Evolutionary conservation across 179 eudicot species (phyloP).

Genomic region (Beta corolliflora): DNA sequence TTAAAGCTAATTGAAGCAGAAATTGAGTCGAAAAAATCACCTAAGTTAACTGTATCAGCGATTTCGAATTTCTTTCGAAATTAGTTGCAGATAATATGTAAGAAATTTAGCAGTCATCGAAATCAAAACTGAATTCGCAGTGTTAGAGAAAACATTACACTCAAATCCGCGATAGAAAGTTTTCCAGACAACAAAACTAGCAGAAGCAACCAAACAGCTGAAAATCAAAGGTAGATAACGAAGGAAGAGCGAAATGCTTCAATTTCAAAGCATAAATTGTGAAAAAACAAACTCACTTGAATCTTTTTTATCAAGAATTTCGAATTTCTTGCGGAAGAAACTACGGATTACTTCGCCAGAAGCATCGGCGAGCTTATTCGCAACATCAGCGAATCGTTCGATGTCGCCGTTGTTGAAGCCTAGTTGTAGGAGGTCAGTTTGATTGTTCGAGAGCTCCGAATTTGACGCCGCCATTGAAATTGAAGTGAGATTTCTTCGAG

Average conservation of each 20-base stretch:
- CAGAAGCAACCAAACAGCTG: background rate
- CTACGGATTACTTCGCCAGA: slow-evolving; percentile 77
- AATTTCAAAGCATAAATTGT: background rate
- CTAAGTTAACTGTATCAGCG: background rate
- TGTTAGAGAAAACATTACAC: background rate
- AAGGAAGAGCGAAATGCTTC: background rate
- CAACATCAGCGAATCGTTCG: slow-evolving; percentile 52
- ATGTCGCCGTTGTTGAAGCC: slow-evolving; percentile 38
- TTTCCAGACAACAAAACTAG: background rate
- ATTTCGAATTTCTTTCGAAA: background rate
- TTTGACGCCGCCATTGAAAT: slow-evolving; percentile 35
- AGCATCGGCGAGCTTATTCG: slow-evolving; percentile 75
- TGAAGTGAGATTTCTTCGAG: slow-evolving; percentile 10
- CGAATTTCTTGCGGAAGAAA: slow-evolving; percentile 73
- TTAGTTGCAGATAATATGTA: background rate
- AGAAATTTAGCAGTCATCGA: background rate
- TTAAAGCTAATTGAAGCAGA: background rate
- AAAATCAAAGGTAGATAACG: background rate
- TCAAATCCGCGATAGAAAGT: background rate
- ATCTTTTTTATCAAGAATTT: slow-evolving; percentile 72
- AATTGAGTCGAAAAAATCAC: background rate
- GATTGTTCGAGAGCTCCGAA: slow-evolving; percentile 18
- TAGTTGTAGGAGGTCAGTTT: slow-evolving; percentile 10
- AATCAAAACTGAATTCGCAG: background rate
- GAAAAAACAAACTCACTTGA: slow-evolving; percentile 47